Evolutionary conservation across 345 rosid genomes (phyloP).

Genomic region (Dipteronia dyeriana): DNA sequence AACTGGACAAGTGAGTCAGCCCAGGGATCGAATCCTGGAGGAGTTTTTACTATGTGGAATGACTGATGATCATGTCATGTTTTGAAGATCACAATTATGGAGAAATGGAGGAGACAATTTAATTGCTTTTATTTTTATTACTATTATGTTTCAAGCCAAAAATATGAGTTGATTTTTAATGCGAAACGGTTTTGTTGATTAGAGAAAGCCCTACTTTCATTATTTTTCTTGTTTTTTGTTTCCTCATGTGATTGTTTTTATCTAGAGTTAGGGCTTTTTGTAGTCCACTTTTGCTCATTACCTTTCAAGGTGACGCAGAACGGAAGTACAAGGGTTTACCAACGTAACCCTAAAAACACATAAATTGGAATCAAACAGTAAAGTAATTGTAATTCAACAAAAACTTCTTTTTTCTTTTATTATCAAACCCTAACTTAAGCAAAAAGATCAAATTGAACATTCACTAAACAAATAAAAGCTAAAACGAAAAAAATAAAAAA

Average conservation of each 20-base stretch:
- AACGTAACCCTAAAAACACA: too few relatives aligned
- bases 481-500: too few relatives aligned
- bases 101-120: neutral
- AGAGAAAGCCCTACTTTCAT: slow-evolving; percentile 7
- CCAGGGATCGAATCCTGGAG: slow-evolving; percentile 73
- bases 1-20: slow-evolving; percentile 73
- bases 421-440: too few relatives aligned
- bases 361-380: too few relatives aligned
- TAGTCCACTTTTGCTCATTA: too few relatives aligned
- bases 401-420: too few relatives aligned
- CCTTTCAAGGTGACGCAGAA: too few relatives aligned
- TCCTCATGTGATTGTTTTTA: neutral
- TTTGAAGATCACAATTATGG: neutral
- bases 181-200: slow-evolving; percentile 2
- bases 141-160: neutral
- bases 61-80: slow-evolving; percentile 31
- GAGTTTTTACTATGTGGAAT: slow-evolving; percentile 90
- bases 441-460: too few relatives aligned
- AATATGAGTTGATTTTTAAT: slow-evolving; percentile 8
- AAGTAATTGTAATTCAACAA: too few relatives aligned
- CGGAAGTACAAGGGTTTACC: too few relatives aligned
- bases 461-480: too few relatives aligned
- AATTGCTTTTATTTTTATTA: slow-evolving; percentile 4
- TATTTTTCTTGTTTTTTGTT: neutral
- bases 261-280: neutral